Conservation (phyloP, 23 red algal species). For the Gracilaria caudata region DNA sequence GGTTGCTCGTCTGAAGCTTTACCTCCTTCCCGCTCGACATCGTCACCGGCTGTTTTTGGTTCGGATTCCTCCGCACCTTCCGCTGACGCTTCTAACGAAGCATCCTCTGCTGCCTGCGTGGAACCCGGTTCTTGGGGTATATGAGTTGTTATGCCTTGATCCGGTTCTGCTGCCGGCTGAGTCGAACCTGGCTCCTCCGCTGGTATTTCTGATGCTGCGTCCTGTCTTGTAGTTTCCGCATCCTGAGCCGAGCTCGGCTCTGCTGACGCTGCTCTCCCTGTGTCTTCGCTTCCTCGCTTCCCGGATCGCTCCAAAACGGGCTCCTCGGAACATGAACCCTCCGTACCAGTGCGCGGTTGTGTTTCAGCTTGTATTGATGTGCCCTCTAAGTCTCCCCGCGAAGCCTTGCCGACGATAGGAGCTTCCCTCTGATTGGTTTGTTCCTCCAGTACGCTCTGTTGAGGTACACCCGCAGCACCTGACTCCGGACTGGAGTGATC, state of each 20-base stretch:
- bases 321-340: neutral
- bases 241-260: neutral
- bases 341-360: neutral
- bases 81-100: neutral
- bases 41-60: neutral
- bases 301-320: neutral
- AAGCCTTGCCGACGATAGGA: neutral
- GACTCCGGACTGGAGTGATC: neutral
- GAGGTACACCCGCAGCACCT: neutral
- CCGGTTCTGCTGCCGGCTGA: neutral
- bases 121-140: neutral
- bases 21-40: neutral
- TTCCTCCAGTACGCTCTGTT: neutral
- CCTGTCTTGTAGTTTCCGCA: neutral
- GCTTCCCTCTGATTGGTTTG: neutral
- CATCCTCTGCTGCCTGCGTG: neutral
- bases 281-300: neutral
- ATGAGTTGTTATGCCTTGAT: neutral
- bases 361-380: neutral
- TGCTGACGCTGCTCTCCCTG: no score
- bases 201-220: no score
- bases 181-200: neutral
- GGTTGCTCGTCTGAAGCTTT: neutral
- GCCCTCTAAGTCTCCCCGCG: neutral
- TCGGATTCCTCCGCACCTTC: neutral